Conservation (phyloP, 2,329 filamentous ascomycete genomes). For the Colletotrichum theobromicola region DNA sequence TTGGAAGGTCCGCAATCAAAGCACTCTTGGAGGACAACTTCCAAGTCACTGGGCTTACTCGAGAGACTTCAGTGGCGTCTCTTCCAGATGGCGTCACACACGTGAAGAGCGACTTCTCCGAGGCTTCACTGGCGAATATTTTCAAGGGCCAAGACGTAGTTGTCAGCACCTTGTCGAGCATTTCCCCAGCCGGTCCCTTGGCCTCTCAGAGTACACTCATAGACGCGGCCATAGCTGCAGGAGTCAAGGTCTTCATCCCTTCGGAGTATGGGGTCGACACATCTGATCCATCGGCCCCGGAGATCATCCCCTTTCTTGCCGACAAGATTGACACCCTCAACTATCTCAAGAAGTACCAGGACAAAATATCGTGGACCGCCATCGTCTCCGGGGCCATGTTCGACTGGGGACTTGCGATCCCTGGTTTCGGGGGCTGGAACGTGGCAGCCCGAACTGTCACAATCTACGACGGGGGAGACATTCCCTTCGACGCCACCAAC, state of each 20-base stretch:
- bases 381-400: not conserved
- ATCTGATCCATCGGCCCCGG: not conserved
- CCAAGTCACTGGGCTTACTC: not conserved
- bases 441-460: not conserved
- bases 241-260: not conserved
- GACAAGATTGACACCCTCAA: not conserved
- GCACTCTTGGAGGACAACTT: not conserved
- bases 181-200: not conserved
- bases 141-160: not conserved
- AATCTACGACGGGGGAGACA: not conserved
- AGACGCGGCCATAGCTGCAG: not conserved
- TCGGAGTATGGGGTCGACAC: not conserved
- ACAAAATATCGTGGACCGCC: not conserved
- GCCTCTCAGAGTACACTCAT: not conserved
- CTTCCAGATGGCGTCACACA: not conserved
- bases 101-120: not conserved
- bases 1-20: not conserved
- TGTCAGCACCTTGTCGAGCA: not conserved
- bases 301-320: not conserved
- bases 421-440: not conserved
- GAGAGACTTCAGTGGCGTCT: not conserved
- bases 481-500: not conserved
- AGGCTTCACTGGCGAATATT: not conserved
- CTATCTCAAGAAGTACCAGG: not conserved
- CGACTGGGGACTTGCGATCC: not conserved